Evolutionary conservation across 2,329 filamentous ascomycete species (phyloP).

Genomic region (Beauveria asiatica): DNA sequence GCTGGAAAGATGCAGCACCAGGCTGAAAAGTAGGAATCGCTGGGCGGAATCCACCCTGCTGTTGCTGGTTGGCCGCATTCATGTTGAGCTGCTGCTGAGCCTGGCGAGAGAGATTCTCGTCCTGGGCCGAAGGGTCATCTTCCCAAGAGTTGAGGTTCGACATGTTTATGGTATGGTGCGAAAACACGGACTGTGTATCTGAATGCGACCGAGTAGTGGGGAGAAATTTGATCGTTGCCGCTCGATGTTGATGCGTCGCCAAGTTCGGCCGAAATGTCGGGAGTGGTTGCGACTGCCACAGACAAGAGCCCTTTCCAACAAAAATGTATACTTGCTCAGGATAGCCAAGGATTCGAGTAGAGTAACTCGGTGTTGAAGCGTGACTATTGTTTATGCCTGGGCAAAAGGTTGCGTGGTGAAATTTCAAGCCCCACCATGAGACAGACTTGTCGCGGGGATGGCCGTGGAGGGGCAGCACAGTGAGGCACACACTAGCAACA

Average conservation of each 20-base stretch:
- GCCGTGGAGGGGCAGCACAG: conserved; percentile 18
- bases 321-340: background rate
- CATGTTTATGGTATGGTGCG: conserved; percentile 44
- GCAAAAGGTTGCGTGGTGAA: conserved; percentile 26
- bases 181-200: background rate
- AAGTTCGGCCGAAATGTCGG: background rate
- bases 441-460: conserved; percentile 18
- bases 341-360: background rate
- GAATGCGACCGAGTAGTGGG: conserved; percentile 1
- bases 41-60: conserved; percentile 44
- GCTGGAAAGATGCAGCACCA: conserved; percentile 60
- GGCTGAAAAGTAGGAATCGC: conserved; percentile 66
- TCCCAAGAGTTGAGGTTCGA: conserved; percentile 93
- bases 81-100: conserved; percentile 68
- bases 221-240: background rate
- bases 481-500: conserved; percentile 6
- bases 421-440: conserved; percentile 34
- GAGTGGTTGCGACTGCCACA: background rate
- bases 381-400: conserved; percentile 14
- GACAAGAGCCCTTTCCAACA: background rate
- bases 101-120: conserved; percentile 70
- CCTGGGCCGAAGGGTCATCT: conserved; percentile 71
- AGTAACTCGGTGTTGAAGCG: conserved; percentile 7
- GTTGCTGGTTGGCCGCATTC: conserved; percentile 42
- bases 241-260: background rate